Evolutionary conservation across 495 filamentous ascomycete species (phyloP).

Genomic region (Alectoria sarmentosa): DNA sequence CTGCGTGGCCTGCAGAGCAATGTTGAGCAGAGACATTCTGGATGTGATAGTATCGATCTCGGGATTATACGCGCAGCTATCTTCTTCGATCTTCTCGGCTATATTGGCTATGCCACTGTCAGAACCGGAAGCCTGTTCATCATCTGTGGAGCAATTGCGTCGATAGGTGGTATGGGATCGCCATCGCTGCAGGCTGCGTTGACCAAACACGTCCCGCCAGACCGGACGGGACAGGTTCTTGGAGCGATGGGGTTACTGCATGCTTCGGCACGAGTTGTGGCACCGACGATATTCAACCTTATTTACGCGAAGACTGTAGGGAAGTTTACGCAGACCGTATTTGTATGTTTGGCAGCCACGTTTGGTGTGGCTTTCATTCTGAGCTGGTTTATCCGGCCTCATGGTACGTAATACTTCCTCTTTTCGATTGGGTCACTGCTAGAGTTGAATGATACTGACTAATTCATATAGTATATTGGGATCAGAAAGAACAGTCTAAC

Average conservation of each 20-base stretch:
- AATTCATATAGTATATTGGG: slow-evolving; percentile 9
- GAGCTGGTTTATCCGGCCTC: slow-evolving; percentile 62
- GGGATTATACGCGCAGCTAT: slow-evolving; percentile 67
- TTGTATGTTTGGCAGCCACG: slow-evolving; percentile 59
- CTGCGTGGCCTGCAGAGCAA: slow-evolving; percentile 48
- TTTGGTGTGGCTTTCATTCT: slow-evolving; percentile 60
- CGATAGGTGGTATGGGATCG: slow-evolving; percentile 75
- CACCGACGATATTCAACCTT: slow-evolving; percentile 73
- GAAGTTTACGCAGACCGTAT: slow-evolving; percentile 72
- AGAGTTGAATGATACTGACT: background rate
- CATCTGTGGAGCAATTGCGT: slow-evolving; percentile 59
- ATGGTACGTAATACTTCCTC: slow-evolving; percentile 44
- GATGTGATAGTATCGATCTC: slow-evolving; percentile 76
- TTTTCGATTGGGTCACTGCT: background rate
- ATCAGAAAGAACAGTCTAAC: background rate
- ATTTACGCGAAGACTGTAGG: slow-evolving; percentile 78
- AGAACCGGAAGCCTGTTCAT: slow-evolving; percentile 50
- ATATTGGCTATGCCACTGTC: slow-evolving; percentile 62
- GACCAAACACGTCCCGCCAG: slow-evolving; percentile 83
- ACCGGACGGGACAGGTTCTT: slow-evolving; percentile 73
- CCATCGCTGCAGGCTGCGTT: slow-evolving; percentile 76
- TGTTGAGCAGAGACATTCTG: slow-evolving; percentile 45
- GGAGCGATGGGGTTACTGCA: slow-evolving; percentile 84
- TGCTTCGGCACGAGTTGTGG: slow-evolving; percentile 68
- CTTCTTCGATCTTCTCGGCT: slow-evolving; percentile 70